These are phyloP conservation scores for Echites panduratus DNA, from an alignment of 257 asterid species.

Conservation along the genomic window DNA sequence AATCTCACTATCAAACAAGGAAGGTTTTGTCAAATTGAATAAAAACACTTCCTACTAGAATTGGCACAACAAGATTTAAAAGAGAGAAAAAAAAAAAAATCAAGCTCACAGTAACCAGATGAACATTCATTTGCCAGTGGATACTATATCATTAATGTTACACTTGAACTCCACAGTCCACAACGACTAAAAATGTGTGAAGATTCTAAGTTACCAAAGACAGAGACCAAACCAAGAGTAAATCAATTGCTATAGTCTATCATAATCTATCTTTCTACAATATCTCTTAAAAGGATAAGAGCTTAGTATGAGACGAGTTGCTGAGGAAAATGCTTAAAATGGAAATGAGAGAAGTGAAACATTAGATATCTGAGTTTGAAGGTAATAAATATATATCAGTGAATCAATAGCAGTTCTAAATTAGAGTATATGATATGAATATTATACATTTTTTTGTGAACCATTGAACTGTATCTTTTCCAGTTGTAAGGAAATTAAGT, in stretches of 20 bases:
- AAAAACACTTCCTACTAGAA: neutral
- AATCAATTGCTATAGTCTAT: too few species aligned
- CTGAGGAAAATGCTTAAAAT: neutral
- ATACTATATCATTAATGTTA: too few species aligned
- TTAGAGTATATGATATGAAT: neutral
- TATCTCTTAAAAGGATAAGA: neutral
- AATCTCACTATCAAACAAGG: slow-evolving; percentile 58
- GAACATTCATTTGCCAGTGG: neutral
- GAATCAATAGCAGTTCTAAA: neutral
- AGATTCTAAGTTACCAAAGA: too few species aligned
- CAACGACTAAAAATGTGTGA: neutral
- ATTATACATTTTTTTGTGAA: neutral
- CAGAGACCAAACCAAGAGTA: too few species aligned
- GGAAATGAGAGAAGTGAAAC: neutral
- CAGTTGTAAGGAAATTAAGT: neutral
- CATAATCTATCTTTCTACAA: too few species aligned
- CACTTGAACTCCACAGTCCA: neutral
- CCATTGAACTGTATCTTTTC: neutral
- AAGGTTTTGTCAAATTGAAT: slow-evolving; percentile 6
- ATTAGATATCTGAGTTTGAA: neutral
- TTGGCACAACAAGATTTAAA: neutral
- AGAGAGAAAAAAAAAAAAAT: neutral
- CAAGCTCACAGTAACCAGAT: neutral
- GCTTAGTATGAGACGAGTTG: neutral
- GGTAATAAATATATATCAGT: neutral